Evolutionary conservation across 2,329 filamentous ascomycete species (phyloP), one percentile per base, ranked within the genome.

Genomic region (Sclerotinia subarctica): DNA sequence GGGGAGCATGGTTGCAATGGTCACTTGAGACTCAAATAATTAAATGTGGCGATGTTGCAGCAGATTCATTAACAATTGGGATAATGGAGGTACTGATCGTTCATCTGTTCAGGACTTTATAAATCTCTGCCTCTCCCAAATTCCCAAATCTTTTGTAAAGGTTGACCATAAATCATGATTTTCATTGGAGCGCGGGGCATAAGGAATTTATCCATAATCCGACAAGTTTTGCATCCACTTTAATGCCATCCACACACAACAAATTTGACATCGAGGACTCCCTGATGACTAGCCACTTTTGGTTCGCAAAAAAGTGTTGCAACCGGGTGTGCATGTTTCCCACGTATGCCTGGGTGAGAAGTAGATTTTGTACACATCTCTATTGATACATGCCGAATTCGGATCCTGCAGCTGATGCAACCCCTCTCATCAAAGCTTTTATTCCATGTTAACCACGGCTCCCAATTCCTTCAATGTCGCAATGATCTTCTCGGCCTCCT

Each of bases 401-500:
- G 67, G 26, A 68, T 66, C 69, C 68, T 68, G 68, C 64, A 70
- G 66, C 68, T 74, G 70, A 69, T 72, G 73, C 69, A 72, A 46
- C 54, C n/a, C n/a, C 51, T 32, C 42, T 32, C 42, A 46, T 42
- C 24, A 8, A 35, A 32, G 83, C 92, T 97, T 80, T 83, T 93
- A 98, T 80, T 99, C 95, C 92, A 99, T 95, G 72, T 86, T 83
- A 70, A 92, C 94, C 73, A 91, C 93, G 72, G 90, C 95, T 73
- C 95, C 95, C 70, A 99, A 83, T 74, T 87, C 94, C 88, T 98
- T 98, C 84, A 99, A 86, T 53, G 92, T 89, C 80, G 92, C 92
- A 69, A 99, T 88, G 78, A 99, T 97, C 90, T 99, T 99, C 86
- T 98, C 94, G 10, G 93, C 93, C 80, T 99, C 96, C 78, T 99